These are phyloP conservation scores for Pelargonium myrrhifolium DNA, from an alignment of 441 rosid species.

Conservation along the genomic window DNA sequence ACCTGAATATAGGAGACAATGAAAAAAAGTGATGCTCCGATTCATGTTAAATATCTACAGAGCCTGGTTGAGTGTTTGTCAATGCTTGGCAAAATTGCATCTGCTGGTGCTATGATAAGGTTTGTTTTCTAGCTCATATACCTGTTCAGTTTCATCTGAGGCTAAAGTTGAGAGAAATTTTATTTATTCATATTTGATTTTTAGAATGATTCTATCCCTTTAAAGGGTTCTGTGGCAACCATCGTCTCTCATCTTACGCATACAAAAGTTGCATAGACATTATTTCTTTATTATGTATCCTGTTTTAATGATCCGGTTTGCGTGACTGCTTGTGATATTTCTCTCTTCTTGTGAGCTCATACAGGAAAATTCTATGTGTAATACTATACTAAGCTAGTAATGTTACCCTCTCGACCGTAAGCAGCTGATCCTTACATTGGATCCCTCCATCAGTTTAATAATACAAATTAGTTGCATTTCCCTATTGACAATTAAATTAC, in stretches of 20 bases:
- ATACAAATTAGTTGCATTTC: no score
- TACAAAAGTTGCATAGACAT: not conserved
- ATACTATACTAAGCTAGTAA: no score
- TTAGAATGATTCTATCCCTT: not conserved
- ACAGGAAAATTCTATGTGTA: no score
- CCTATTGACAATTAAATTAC: no score
- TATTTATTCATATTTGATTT: slow-evolving; percentile 1
- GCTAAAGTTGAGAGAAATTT: not conserved
- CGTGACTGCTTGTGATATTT: not conserved
- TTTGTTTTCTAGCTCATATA: slow-evolving; percentile 35
- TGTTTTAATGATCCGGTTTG: not conserved
- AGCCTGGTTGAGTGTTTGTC: slow-evolving; percentile 96
- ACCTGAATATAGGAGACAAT: slow-evolving; percentile 60
- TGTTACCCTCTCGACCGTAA: no score
- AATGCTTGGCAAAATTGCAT: slow-evolving; percentile 94
- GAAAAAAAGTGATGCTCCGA: slow-evolving; percentile 80
- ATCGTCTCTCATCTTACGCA: not conserved
- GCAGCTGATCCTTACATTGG: no score
- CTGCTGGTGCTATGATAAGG: slow-evolving; percentile 98
- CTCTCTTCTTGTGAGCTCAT: no score
- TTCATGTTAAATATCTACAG: slow-evolving; percentile 89
- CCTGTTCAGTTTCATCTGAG: not conserved
- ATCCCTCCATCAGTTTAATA: no score
- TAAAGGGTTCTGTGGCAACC: not conserved
- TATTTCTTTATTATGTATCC: not conserved